Base-by-base conservation (phyloP, 2,329 filamentous ascomycete genomes). In the Teratosphaeria viscida region DNA sequence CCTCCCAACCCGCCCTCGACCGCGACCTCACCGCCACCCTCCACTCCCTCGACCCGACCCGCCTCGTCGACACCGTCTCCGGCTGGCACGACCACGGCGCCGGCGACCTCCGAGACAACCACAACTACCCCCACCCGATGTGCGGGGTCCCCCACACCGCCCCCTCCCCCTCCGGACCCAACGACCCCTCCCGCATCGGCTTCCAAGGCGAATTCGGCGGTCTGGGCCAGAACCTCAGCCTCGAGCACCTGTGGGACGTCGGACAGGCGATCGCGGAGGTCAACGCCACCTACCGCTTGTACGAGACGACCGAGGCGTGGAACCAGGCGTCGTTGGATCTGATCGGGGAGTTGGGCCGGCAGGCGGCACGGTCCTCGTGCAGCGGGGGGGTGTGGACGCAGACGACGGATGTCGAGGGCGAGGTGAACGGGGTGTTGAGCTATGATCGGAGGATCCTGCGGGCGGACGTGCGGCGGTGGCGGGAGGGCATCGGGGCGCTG, bases 331-430 rank as follows among this genome's bases (percentile, higher is more conserved):
- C 8, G 35, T 14, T 39, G 8, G 16, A 39, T 10, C 12, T 10
- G 35, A 39, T 39, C 11, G 11, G 12, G 12, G 8, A 37, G 34
- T 37, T 37, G 34, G 12, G 8, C 6, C 16, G 35, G 35, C 35
- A 14, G 16, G 35, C 35, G 35, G 11, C 11, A 39, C 8, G 6
- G 35, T 23, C 35, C 35, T 39, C 11, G 11, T n/a, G 49, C 11
- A 86, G 82, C 39, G 86, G 82, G 0, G 87, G 81, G 11, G 81
- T 89, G 0, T 89, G 85, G 80, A 89, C 87, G 0, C 86, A 89
- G 75, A 89, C 86, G 0, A 87, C 84, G 0, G 87, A 89, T 65
- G 86, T 89, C 0, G 86, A 89, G 69, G 86, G 86, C 5, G 87
- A 89, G 69, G 84, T 89, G 8, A 90, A 89, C 64, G 87, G 87